Evolutionary conservation across 2,329 filamentous ascomycete species (phyloP), one percentile per base, ranked within the genome.

Genomic region (Sclerotinia subarctica): DNA sequence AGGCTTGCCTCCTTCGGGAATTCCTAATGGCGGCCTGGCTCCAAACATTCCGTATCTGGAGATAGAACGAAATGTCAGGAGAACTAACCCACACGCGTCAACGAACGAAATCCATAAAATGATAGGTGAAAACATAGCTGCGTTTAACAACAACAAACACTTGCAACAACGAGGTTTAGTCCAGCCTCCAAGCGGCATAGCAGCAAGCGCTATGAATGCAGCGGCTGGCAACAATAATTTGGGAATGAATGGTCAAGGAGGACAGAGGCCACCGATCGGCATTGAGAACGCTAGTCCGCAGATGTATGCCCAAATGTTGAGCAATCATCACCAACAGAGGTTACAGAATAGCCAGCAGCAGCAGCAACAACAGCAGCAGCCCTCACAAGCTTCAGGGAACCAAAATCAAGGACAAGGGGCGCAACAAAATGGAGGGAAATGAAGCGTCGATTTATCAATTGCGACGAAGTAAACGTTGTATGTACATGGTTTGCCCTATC

Each of bases 231-330:
- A 74, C 69, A 73, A 42, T 60, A 68, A 42, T n/a, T n/a, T 68
- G 63, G 59, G 66, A 58, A 47, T 53, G 52, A 64, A 38, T 67
- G 71, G 53, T 11, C 64, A 56, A 49, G 53, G 42, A 65, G 49
- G 59, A 26, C 57, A 49, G 54, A 51, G 69, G 44, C 53, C 66
- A 49, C 70, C 72, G 13, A 62, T 51, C 32, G 72, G 73, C 24
- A 79, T 83, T 75, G 81, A 69, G 35, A 67, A 82, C 69, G 80
- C 79, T 38, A 78, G 80, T 65, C 76, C 76, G 15, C 82, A 84
- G 71, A 76, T 81, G 29, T 85, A 82, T 72, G 83, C 83, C 47
- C 82, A 83, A n/a, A 81, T 84, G 78, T 80, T 85, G 78, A 80
- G 82, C 52, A 65, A 66, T 21, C 81, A 82, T 63, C 80, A 84